Base-by-base conservation (phyloP, 169 alveolate species). In the Amoebophrya sp. region DNA sequence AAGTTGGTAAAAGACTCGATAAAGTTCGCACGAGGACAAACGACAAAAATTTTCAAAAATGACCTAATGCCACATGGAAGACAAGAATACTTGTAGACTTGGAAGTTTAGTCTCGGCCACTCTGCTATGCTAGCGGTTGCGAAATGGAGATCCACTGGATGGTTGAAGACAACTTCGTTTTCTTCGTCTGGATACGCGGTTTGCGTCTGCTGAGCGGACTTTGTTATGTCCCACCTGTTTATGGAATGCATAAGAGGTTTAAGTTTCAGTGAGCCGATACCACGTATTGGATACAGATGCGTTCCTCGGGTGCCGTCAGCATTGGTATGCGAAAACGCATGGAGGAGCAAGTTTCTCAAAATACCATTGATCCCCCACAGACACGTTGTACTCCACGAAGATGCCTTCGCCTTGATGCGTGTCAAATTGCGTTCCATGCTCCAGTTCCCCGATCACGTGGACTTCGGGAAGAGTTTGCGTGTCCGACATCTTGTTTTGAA, bases 81-180 rank as follows among this genome's bases (percentile, higher is more conserved):
- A 7, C 66, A 47, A 47, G 66, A 66, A 25, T 66, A 66, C 83
- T 66, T 66, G 83, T 12, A 66, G 35, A 66, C 83, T 66, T 66
- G 83, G 35, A 66, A 66, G 35, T 66, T 66, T n/a, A 66, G 1
- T 18, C 83, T 18, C 83, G 83, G 83, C 83, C 83, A 66, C 32
- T 66, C 83, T 66, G 83, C 83, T 66, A 66, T 66, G 1, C 32
- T 12, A 0, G 83, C 83, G 7, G 83, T 66, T 25, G 83, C 83
- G 35, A 66, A 66, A 25, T 66, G 83, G 35, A 66, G 83, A 25
- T 66, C 83, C 18, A 66, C 32, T 66, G 83, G 83, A 25, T 66
- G 83, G 83, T 66, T 66, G 83, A 66, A 66, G 35, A 66, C 83
- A 25, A 66, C 83, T 1, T 66, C 83, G 83, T 66, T 66, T 66